Percentiles rank a stretch among this genome's conserved stretches.
Evolutionary conservation across 768 basidiomycete genomes (phyloP).

Genomic region (Coprinopsis marcescibilis): DNA sequence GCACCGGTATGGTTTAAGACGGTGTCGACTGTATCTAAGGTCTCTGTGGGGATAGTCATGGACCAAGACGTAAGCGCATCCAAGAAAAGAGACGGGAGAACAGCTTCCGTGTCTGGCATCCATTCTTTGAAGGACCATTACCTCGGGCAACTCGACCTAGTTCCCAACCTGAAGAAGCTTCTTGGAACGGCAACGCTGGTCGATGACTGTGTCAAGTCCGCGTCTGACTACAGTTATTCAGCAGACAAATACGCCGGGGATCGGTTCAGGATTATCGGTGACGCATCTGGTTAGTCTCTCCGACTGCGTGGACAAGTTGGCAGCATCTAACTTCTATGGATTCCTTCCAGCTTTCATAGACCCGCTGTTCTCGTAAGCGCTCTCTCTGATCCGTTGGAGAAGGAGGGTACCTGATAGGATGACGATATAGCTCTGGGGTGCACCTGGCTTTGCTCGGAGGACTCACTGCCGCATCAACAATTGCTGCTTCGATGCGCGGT

Average conservation of each 20-base stretch:
- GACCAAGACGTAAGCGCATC: constrained; percentile 26
- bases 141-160: constrained; percentile 22
- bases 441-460: constrained; percentile 29
- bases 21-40: too few relatives aligned
- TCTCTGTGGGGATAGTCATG: constrained; percentile 51
- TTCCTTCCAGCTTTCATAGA: constrained; percentile 20
- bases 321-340: background rate
- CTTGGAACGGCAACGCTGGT: constrained; percentile 22
- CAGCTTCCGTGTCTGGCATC: constrained; percentile 8
- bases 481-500: constrained; percentile 27
- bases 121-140: constrained; percentile 23
- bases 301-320: background rate
- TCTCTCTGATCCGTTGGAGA: background rate
- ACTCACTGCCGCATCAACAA: constrained; percentile 29
- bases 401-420: background rate
- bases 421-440: constrained; percentile 21
- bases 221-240: constrained; percentile 31
- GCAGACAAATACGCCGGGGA: constrained; percentile 27
- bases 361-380: constrained; percentile 19
- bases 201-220: constrained; percentile 21
- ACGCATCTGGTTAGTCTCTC: constrained; percentile 23
- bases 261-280: constrained; percentile 27
- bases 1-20: too few relatives aligned
- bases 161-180: constrained; percentile 20
- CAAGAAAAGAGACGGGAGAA: constrained; percentile 21